These are phyloP conservation scores for Cadophora malorum DNA, from an alignment of 2,329 filamentous ascomycete species.

Conservation along the genomic window DNA sequence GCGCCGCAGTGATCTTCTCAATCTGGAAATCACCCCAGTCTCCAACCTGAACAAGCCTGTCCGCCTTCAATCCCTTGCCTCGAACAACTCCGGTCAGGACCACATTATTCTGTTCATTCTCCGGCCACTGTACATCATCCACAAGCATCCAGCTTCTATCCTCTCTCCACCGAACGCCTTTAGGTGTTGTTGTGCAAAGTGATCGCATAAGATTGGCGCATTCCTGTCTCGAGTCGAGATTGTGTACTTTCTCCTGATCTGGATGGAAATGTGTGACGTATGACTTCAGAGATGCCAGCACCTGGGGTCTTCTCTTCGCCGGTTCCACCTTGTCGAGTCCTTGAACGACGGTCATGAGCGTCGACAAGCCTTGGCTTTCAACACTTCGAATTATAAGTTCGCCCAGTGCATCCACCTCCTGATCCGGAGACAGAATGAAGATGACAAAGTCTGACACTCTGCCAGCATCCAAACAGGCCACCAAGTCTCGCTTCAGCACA, in stretches of 20 bases:
- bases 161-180: constrained; percentile 94
- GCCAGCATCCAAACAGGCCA: constrained; percentile 82
- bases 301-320: constrained; percentile 76
- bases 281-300: constrained; percentile 84
- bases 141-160: constrained; percentile 95
- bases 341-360: constrained; percentile 84
- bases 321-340: constrained; percentile 79
- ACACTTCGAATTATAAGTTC: constrained; percentile 86
- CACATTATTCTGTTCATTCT: constrained; percentile 65
- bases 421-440: constrained; percentile 79
- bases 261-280: constrained; percentile 96
- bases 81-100: constrained; percentile 85
- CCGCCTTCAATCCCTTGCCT: constrained; percentile 85
- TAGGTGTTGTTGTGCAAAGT: constrained; percentile 89
- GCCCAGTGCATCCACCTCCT: constrained; percentile 84
- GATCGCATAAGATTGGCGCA: constrained; percentile 90
- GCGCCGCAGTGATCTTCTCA: constrained; percentile 82
- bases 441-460: constrained; percentile 91
- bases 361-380: constrained; percentile 94
- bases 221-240: constrained; percentile 86
- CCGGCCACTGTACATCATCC: constrained; percentile 78
- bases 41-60: constrained; percentile 87
- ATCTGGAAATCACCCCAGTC: constrained; percentile 96
- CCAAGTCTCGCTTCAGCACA: constrained; percentile 73
- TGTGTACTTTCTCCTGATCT: constrained; percentile 88